Evolutionary conservation across 192 early-diverging fungal species (phyloP).

Genomic region (Coemansia sp.): DNA sequence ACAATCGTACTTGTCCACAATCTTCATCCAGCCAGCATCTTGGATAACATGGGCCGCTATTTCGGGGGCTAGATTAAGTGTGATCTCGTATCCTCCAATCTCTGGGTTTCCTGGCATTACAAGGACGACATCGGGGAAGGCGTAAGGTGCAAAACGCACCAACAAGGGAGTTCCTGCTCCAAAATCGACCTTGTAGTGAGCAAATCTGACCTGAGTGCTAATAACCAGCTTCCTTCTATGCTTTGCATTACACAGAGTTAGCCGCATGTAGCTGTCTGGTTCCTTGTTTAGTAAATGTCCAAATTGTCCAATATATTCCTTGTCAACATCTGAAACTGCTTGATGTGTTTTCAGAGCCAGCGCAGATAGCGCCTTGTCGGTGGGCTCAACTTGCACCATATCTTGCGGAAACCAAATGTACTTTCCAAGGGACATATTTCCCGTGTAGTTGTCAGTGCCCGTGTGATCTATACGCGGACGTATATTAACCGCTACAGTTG

Average conservation of each 20-base stretch:
- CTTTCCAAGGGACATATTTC: not conserved
- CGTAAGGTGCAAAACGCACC: not conserved
- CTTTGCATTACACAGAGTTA: not conserved
- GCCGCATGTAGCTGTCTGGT: constrained; percentile 4
- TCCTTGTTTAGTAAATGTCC: not conserved
- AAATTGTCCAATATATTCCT: not conserved
- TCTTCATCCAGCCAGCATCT: not conserved
- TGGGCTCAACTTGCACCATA: not conserved
- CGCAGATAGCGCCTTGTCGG: not conserved
- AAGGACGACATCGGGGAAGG: not conserved
- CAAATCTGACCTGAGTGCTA: not conserved
- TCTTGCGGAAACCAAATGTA: not conserved
- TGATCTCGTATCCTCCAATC: not conserved
- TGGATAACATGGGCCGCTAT: not conserved
- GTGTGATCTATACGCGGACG: not conserved
- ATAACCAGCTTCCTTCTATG: constrained; percentile 1
- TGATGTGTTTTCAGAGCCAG: not conserved
- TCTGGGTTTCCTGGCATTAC: constrained; percentile 2
- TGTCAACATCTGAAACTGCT: not conserved
- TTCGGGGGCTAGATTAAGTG: not conserved
- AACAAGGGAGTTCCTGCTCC: not conserved
- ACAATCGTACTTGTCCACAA: not conserved
- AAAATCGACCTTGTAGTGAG: constrained; percentile 1
- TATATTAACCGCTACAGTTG: not conserved
- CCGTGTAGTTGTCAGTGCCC: not conserved